These are phyloP conservation scores for Bromus sterilis DNA, from an alignment of 176 grass and related monocot species.

Conservation along the genomic window DNA sequence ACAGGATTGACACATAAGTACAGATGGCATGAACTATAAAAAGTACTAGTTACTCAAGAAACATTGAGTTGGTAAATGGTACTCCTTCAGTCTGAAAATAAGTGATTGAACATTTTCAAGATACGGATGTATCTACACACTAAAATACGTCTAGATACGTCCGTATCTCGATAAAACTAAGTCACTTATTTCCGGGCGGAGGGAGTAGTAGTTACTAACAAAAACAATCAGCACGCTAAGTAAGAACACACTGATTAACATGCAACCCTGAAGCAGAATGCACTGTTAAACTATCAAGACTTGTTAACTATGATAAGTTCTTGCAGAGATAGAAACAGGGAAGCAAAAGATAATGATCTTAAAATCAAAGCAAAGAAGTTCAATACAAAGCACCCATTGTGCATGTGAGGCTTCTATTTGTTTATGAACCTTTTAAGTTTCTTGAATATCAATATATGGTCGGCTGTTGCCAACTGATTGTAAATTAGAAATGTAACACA, in stretches of 20 bases:
- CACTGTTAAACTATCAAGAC: not conserved
- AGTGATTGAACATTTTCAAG: too few relatives aligned
- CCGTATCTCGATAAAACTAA: too few relatives aligned
- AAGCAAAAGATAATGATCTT: not conserved
- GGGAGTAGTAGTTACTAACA: not conserved
- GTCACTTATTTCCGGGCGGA: too few relatives aligned
- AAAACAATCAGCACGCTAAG: not conserved
- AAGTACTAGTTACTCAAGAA: not conserved
- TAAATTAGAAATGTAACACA: not conserved
- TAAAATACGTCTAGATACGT: too few relatives aligned
- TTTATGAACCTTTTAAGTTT: not conserved
- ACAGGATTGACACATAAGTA: constrained; percentile 15
- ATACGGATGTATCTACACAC: too few relatives aligned
- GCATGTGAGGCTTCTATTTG: not conserved
- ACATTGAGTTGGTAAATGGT: not conserved
- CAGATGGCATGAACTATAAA: not conserved
- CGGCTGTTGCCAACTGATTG: not conserved
- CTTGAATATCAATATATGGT: not conserved
- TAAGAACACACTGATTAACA: not conserved
- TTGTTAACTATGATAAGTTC: not conserved
- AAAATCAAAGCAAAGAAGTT: not conserved
- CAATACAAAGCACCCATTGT: not conserved
- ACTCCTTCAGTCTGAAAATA: too few relatives aligned
- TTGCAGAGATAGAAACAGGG: not conserved
- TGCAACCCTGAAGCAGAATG: not conserved